Evolutionary conservation across 1,284 basidiomycete genomes (phyloP).

Genomic region (Dichomitus squalens): DNA sequence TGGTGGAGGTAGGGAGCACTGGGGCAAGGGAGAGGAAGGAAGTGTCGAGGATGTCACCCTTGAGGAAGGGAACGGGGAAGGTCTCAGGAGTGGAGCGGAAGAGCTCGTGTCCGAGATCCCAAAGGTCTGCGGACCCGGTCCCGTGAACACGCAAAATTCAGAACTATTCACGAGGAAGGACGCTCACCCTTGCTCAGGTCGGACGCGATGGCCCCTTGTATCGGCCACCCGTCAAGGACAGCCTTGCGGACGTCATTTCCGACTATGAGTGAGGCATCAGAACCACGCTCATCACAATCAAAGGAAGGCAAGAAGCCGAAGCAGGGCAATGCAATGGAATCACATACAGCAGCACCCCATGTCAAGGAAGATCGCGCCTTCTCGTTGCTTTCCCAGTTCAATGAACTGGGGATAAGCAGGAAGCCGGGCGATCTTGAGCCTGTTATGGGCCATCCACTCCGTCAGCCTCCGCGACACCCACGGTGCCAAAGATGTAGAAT

Average conservation of each 20-base stretch:
- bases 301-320: neutral
- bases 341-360: constrained; percentile 50
- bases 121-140: constrained; percentile 24
- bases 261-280: constrained; percentile 31
- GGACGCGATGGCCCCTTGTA: constrained; percentile 34
- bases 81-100: constrained; percentile 33
- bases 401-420: constrained; percentile 29
- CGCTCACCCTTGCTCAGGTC: constrained; percentile 34
- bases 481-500: too few species aligned
- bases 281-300: neutral
- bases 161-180: constrained; percentile 18
- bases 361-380: constrained; percentile 47
- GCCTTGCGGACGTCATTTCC: constrained; percentile 45
- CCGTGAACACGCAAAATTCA: constrained; percentile 26
- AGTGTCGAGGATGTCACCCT: constrained; percentile 43
- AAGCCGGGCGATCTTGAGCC: constrained; percentile 19
- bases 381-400: constrained; percentile 37
- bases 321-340: too few species aligned
- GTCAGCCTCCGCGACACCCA: too few species aligned
- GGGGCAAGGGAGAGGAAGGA: constrained; percentile 29
- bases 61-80: constrained; percentile 44
- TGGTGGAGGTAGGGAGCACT: constrained; percentile 29
- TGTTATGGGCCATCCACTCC: neutral
- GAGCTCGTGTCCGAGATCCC: constrained; percentile 33
- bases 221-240: constrained; percentile 40